phyloP scores from a whole-genome alignment of 495 filamentous ascomycete species.

The Lophiotrema nucula region DNA sequence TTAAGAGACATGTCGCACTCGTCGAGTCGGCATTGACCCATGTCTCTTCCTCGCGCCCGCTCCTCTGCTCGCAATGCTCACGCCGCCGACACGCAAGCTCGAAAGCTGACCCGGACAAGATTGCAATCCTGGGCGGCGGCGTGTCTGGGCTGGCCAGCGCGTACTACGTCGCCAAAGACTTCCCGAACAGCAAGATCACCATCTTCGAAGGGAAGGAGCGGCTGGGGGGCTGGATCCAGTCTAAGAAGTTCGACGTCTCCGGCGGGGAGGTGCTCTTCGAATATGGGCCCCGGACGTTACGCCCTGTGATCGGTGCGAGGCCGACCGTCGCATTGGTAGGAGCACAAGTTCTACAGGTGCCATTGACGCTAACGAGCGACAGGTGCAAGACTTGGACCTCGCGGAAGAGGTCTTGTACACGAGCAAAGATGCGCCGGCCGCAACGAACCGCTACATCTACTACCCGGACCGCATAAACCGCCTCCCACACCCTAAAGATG shows the following conservation, averaged over 20 bases:
- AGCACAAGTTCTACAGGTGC: neutral
- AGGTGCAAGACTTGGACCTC: conserved; percentile 67
- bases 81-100: conserved; percentile 13
- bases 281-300: conserved; percentile 77
- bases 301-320: conserved; percentile 47
- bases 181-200: conserved; percentile 64
- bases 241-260: conserved; percentile 61
- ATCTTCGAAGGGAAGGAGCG: conserved; percentile 70
- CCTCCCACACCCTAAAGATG: conserved; percentile 48
- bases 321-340: conserved; percentile 21
- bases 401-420: conserved; percentile 61
- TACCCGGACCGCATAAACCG: conserved; percentile 85
- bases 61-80: conserved; percentile 21
- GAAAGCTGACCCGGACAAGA: conserved; percentile 38
- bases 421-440: conserved; percentile 48
- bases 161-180: conserved; percentile 63
- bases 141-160: conserved; percentile 86
- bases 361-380: conserved; percentile 3
- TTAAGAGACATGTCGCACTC: conserved; percentile 28
- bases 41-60: conserved; percentile 2
- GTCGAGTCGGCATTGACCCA: conserved; percentile 32
- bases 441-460: conserved; percentile 78
- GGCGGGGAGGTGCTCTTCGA: conserved; percentile 71
- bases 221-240: conserved; percentile 83
- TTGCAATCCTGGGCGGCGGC: conserved; percentile 81